Evolutionary conservation across 805 yeast species (phyloP).

Genomic region (Zygoascus tannicola): DNA sequence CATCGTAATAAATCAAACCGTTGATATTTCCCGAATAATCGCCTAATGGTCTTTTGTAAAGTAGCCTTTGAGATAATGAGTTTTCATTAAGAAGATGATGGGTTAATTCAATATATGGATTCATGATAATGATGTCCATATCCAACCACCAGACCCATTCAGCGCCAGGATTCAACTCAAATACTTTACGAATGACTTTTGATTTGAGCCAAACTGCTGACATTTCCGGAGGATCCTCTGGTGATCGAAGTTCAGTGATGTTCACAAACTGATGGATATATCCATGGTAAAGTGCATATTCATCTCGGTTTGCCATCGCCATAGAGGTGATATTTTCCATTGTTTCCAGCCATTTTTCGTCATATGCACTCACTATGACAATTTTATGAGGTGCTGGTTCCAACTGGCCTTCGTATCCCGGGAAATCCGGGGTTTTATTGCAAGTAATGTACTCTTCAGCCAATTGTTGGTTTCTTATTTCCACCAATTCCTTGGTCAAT

Average conservation of each 20-base stretch:
- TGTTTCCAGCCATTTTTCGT: background rate
- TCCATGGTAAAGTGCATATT: conserved; percentile 27
- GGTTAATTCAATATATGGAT: conserved; percentile 22
- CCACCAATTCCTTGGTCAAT: background rate
- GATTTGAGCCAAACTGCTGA: conserved; percentile 28
- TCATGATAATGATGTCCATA: conserved; percentile 29
- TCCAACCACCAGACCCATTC: conserved; percentile 35
- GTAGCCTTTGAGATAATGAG: conserved; percentile 18
- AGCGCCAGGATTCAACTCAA: conserved; percentile 25
- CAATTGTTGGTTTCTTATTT: background rate
- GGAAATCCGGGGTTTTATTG: too few relatives aligned
- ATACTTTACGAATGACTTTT: conserved; percentile 27
- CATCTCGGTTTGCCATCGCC: conserved; percentile 21
- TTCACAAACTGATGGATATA: conserved; percentile 24
- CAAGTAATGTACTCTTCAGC: too few relatives aligned
- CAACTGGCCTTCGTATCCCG: too few relatives aligned
- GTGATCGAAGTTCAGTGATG: conserved; percentile 10
- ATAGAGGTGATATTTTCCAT: background rate
- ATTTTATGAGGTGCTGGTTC: conserved; percentile 2
- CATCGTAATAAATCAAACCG: conserved; percentile 5
- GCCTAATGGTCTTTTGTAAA: conserved; percentile 18
- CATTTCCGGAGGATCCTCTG: background rate
- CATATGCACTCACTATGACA: conserved; percentile 7
- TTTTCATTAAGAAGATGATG: conserved; percentile 22
- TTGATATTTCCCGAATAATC: conserved; percentile 10